Evolutionary conservation across 2,329 filamentous ascomycete genomes (phyloP), one percentile per base, ranked within the genome.

Genomic region (Calonectria crousiana): DNA sequence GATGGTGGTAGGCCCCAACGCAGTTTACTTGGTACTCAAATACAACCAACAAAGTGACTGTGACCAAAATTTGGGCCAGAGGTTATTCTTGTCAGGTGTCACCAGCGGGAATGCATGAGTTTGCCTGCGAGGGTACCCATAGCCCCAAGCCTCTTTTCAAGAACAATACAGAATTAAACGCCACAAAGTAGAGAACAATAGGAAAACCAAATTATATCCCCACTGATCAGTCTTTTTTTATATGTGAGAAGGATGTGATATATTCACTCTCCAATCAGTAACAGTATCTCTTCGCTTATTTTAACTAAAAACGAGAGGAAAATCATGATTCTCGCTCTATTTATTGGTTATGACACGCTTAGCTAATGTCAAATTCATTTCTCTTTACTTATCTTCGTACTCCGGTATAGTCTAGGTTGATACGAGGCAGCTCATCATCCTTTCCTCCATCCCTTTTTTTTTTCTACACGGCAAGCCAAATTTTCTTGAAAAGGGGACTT

Each of bases 101-200:
- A 16, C 23, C 28, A 23, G 23, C 34, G 58, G 38, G 30, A 49
- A 32, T 32, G 69, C 28, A 32, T 26, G 60, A 30, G 51, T 60
- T 67, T 60, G 51, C 32, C n/a, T 26, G 41, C 49, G 73, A 74
- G 34, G 36, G 72, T 71, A 58, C 36, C 62, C 72, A 73, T 53
- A 49, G 56, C 34, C 26, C 51, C 51, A 65, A 66, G 58, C 26
- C 56, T 62, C 56, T 13, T 41, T 62, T 41, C 36, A 30, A 38
- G 56, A 62, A 62, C 56, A 62, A 62, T 62, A 41, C 23, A 28
- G 28, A 28, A 41, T 11, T 20, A 34, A 41, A 20, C 56, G 56
- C 56, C 56, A 62, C 56, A 11, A 6, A 41, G 26, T 14, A 28
- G 4, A 77, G 76, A 83, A 84, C 83, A 84, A 84, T 84, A 80